A percentile compares a stretch with the other conserved stretches of the same genome.
Evolutionary conservation across 768 basidiomycete species (phyloP).

Genomic region (Paxillus rubicundulus): DNA sequence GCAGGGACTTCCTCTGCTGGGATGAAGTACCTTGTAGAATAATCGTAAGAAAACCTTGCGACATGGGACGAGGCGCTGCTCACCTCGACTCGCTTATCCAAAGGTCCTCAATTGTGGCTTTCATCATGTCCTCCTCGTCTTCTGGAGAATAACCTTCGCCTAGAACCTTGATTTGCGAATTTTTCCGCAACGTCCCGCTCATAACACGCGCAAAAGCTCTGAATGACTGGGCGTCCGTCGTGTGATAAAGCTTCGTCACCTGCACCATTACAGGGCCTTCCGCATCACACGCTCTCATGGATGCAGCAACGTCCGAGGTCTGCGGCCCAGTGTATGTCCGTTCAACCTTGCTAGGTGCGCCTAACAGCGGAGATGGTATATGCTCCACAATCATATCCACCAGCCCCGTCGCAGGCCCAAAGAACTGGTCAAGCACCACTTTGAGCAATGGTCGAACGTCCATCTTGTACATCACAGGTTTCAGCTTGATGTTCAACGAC

Average conservation of each 20-base stretch:
- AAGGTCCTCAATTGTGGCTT: slow-evolving; percentile 76
- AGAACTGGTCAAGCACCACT: slow-evolving; percentile 93
- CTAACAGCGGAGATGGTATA: slow-evolving; percentile 77
- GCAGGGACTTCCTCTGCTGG: slow-evolving; percentile 86
- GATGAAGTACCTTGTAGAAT: slow-evolving; percentile 71
- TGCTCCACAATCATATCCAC: slow-evolving; percentile 91
- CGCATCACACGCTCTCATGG: slow-evolving; percentile 82
- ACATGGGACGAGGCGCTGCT: slow-evolving; percentile 13
- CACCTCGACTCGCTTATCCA: slow-evolving; percentile 92
- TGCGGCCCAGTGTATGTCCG: slow-evolving; percentile 87
- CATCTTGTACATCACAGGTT: slow-evolving; percentile 97
- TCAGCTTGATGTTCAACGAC: slow-evolving; percentile 78
- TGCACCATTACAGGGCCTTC: slow-evolving; percentile 92
- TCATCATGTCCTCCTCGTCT: slow-evolving; percentile 98
- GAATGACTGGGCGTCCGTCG: slow-evolving; percentile 95
- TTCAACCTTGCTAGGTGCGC: slow-evolving; percentile 66
- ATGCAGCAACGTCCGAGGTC: slow-evolving; percentile 68
- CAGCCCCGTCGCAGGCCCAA: slow-evolving; percentile 84
- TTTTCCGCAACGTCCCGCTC: slow-evolving; percentile 85
- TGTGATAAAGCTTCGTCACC: slow-evolving; percentile 91
- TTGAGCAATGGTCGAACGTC: slow-evolving; percentile 94
- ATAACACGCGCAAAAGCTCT: slow-evolving; percentile 93
- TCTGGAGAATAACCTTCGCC: slow-evolving; percentile 99
- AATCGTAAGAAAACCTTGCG: not conserved
- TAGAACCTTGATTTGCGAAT: slow-evolving; percentile 87